Percentiles rank a stretch among this genome's conserved stretches.
These are phyloP conservation scores for Wickerhamiella allomyrinae DNA, from an alignment of 805 yeast species.

Conservation along the genomic window DNA sequence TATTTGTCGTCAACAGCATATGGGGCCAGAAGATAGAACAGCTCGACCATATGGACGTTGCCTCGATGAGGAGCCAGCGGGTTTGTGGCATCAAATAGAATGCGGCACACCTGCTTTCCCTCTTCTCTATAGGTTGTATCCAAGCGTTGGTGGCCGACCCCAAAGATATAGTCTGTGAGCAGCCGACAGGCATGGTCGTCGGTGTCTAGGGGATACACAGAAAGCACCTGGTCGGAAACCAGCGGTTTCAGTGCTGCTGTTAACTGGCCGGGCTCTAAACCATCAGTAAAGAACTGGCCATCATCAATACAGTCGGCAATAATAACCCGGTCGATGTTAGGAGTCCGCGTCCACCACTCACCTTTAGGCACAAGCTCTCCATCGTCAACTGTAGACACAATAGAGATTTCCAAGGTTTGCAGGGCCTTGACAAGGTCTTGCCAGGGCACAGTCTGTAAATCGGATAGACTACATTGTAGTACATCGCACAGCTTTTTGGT, in stretches of 20 bases:
- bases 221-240: neutral
- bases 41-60: constrained; percentile 26
- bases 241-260: neutral
- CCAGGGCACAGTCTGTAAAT: constrained; percentile 14
- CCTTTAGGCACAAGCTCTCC: constrained; percentile 17
- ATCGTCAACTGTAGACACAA: constrained; percentile 19
- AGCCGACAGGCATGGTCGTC: constrained; percentile 9
- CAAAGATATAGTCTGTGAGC: constrained; percentile 13
- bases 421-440: constrained; percentile 18
- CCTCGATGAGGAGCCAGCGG: constrained; percentile 19
- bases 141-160: constrained; percentile 10
- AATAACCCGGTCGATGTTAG: constrained; percentile 13
- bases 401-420: constrained; percentile 13
- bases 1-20: constrained; percentile 14
- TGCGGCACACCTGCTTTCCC: constrained; percentile 16
- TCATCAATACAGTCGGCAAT: constrained; percentile 22
- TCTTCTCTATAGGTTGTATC: constrained; percentile 6
- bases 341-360: constrained; percentile 8
- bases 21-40: constrained; percentile 20
- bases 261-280: constrained; percentile 3
- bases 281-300: constrained; percentile 15
- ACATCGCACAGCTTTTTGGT: constrained; percentile 7
- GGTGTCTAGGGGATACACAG: neutral
- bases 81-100: constrained; percentile 22
- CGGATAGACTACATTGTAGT: constrained; percentile 12